phyloP scores from a whole-genome alignment of 306 rosid genomes.

The Urtica urens region DNA sequence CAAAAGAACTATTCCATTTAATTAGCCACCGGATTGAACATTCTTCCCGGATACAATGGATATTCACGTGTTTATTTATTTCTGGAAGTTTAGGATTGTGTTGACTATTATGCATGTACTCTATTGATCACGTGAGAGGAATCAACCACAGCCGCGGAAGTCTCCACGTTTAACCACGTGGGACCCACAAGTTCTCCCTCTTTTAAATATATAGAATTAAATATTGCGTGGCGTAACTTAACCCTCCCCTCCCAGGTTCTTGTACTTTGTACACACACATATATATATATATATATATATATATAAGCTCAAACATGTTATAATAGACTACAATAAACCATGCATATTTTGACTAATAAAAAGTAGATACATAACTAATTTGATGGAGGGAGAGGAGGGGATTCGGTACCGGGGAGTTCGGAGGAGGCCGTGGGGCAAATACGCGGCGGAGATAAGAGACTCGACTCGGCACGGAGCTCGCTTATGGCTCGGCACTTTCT shows the following conservation, averaged over 20 bases:
- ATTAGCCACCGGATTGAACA: too few relatives aligned
- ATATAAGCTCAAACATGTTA: constrained; percentile 20
- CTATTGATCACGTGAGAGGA: constrained; percentile 27
- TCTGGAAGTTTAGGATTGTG: too few relatives aligned
- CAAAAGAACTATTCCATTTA: too few relatives aligned
- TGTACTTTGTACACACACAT: too few relatives aligned
- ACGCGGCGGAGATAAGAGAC: constrained; percentile 89
- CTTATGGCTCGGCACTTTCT: constrained; percentile 83
- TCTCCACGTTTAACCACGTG: constrained; percentile 11
- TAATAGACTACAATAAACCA: constrained; percentile 10
- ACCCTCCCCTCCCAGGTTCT: too few relatives aligned
- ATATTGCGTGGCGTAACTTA: too few relatives aligned
- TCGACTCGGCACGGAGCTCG: constrained; percentile 51
- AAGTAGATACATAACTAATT: constrained; percentile 20
- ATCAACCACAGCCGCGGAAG: neutral
- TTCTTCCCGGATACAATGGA: too few relatives aligned
- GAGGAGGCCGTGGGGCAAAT: constrained; percentile 81
- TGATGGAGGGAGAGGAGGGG: constrained; percentile 14
- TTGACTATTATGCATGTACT: neutral
- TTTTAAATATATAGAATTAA: too few relatives aligned
- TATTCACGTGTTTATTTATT: too few relatives aligned
- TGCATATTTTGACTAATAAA: constrained; percentile 17
- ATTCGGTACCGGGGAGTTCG: constrained; percentile 62
- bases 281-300: constrained; percentile 2
- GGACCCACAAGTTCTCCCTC: neutral